Conservation (phyloP, 2,329 filamentous ascomycete genomes). For the Aspergillus sp. region DNA sequence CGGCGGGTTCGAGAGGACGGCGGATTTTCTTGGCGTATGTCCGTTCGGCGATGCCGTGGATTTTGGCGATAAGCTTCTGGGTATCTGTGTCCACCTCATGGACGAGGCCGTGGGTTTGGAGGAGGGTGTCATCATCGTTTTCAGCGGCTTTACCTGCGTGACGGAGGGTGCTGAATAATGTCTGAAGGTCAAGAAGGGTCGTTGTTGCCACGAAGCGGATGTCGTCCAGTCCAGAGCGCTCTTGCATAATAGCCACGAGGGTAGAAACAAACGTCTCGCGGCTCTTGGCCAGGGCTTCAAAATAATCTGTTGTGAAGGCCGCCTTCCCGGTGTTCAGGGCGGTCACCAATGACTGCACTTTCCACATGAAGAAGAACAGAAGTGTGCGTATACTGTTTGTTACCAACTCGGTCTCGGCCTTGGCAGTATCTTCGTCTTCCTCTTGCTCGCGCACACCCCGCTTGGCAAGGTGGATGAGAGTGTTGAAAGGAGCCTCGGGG, state of each 20-base stretch:
- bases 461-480: conserved; percentile 63
- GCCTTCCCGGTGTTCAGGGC: conserved; percentile 48
- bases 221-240: conserved; percentile 57
- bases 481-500: conserved; percentile 47
- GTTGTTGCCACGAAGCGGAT: conserved; percentile 68
- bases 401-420: conserved; percentile 70
- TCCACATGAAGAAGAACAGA: conserved; percentile 95
- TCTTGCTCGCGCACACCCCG: conserved; percentile 60
- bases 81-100: conserved; percentile 59
- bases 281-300: conserved; percentile 58
- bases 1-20: conserved; percentile 39
- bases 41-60: conserved; percentile 70
- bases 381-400: conserved; percentile 66
- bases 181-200: conserved; percentile 72
- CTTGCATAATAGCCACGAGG: conserved; percentile 43
- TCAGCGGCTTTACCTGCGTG: conserved; percentile 36
- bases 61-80: conserved; percentile 59
- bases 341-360: conserved; percentile 54
- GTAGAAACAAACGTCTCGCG: conserved; percentile 45
- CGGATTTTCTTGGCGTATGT: conserved; percentile 62
- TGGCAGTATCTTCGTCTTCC: conserved; percentile 61
- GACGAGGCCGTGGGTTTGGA: conserved; percentile 55
- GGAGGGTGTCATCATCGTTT: conserved; percentile 39
- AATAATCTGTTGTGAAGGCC: conserved; percentile 54
- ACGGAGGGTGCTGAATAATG: conserved; percentile 66